Conservation (phyloP, 164 flowering plant species). For the Magnolia officinalis region DNA sequence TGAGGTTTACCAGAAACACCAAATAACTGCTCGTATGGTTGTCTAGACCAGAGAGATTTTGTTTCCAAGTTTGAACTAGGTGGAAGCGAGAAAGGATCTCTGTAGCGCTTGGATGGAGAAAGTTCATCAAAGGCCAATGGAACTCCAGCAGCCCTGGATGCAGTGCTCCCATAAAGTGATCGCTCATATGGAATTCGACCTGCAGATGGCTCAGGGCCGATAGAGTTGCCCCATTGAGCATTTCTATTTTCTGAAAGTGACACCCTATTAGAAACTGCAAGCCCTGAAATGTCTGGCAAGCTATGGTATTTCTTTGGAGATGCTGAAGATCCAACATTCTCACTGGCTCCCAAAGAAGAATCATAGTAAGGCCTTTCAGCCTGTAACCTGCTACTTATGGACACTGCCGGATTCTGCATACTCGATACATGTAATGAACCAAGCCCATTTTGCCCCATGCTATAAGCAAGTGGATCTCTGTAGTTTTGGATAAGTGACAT, state of each 20-base stretch:
- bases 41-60: constrained; percentile 77
- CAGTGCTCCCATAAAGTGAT: constrained; percentile 30
- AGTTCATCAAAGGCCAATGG: constrained; percentile 56
- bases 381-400: constrained; percentile 47
- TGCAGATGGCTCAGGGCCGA: constrained; percentile 45
- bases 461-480: constrained; percentile 39
- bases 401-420: constrained; percentile 40
- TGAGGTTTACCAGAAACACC: constrained; percentile 57
- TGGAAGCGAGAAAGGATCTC: constrained; percentile 45
- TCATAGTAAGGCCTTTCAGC: constrained; percentile 47
- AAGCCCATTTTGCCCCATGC: constrained; percentile 44
- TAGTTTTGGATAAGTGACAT: constrained; percentile 40
- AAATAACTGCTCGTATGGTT: constrained; percentile 84
- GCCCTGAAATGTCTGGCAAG: constrained; percentile 87
- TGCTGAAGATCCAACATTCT: constrained; percentile 25
- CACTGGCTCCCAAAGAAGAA: constrained; percentile 30
- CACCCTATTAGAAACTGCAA: constrained; percentile 40
- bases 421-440: constrained; percentile 43
- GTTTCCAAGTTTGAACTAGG: constrained; percentile 34
- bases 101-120: constrained; percentile 54
- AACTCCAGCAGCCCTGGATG: constrained; percentile 34
- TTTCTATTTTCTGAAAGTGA: constrained; percentile 31
- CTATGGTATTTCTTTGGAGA: constrained; percentile 80
- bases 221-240: constrained; percentile 42
- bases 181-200: constrained; percentile 35